Conservation (phyloP, 2,329 filamentous ascomycete species). For the Daldinia sp. region DNA sequence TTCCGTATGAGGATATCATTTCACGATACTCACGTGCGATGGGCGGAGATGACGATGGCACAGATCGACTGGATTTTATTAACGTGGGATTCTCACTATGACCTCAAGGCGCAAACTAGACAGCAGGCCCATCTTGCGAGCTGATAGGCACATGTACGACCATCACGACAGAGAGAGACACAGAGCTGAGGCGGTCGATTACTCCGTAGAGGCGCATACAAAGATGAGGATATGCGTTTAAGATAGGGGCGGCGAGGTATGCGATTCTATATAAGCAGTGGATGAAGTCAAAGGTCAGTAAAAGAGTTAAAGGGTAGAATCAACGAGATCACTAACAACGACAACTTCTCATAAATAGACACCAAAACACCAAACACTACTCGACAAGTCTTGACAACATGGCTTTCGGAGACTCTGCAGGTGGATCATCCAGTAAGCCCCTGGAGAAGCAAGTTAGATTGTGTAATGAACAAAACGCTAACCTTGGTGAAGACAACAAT, state of each 20-base stretch:
- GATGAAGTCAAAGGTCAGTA: slow-evolving; percentile 11
- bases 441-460: background rate
- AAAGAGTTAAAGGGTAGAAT: background rate
- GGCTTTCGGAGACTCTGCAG: slow-evolving; percentile 29
- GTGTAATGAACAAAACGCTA: slow-evolving; percentile 7
- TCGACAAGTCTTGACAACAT: slow-evolving; percentile 17
- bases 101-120: slow-evolving; percentile 26
- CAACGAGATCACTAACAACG: slow-evolving; percentile 16
- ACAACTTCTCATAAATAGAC: slow-evolving; percentile 9
- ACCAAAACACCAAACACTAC: background rate
- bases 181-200: slow-evolving; percentile 15
- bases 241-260: slow-evolving; percentile 7
- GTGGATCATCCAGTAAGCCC: slow-evolving; percentile 33
- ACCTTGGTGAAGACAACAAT: slow-evolving; percentile 28
- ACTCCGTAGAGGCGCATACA: slow-evolving; percentile 23
- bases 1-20: slow-evolving; percentile 28
- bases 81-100: slow-evolving; percentile 22
- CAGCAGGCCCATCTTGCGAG: slow-evolving; percentile 5
- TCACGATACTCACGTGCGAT: slow-evolving; percentile 18
- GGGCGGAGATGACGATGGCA: slow-evolving; percentile 31
- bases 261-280: slow-evolving; percentile 24
- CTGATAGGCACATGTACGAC: slow-evolving; percentile 20
- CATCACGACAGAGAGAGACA: slow-evolving; percentile 1
- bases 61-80: slow-evolving; percentile 33
- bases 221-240: slow-evolving; percentile 14